These are phyloP conservation scores for Helichrysum umbraculigerum DNA, from an alignment of 129 eudicot genomes.

Conservation along the genomic window DNA sequence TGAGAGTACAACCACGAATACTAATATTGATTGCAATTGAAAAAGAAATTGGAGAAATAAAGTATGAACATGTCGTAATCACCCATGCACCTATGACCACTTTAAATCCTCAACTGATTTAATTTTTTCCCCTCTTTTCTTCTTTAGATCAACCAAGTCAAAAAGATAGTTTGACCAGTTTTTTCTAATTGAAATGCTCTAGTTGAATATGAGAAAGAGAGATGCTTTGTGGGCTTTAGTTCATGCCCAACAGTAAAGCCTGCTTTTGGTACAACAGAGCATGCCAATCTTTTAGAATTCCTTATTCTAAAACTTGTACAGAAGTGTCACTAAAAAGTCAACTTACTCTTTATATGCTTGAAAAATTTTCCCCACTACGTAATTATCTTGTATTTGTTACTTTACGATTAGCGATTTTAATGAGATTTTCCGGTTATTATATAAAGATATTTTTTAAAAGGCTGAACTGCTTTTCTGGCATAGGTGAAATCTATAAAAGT, in stretches of 20 bases:
- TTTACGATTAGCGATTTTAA: conserved; percentile 28
- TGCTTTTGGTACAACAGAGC: conserved; percentile 29
- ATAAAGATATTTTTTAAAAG: conserved; percentile 34
- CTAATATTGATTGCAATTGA: conserved; percentile 18
- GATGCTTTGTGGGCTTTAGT: conserved; percentile 29
- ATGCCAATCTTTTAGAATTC: conserved; percentile 34
- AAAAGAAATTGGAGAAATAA: conserved; percentile 23
- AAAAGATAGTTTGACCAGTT: conserved; percentile 32
- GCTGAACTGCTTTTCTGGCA: conserved; percentile 36
- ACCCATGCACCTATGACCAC: conserved; percentile 31
- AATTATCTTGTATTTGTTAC: conserved; percentile 32
- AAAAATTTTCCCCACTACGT: conserved; percentile 11
- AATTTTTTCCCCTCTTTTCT: conserved; percentile 25
- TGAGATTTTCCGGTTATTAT: conserved; percentile 13
- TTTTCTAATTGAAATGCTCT: conserved; percentile 25
- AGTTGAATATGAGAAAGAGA: conserved; percentile 12
- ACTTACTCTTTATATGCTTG: conserved; percentile 26
- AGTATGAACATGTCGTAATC: conserved; percentile 23
- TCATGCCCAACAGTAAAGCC: conserved; percentile 22
- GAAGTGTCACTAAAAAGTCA: conserved; percentile 37
- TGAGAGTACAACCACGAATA: conserved; percentile 1
- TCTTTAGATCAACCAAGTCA: conserved; percentile 34
- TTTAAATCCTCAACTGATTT: conserved; percentile 27
- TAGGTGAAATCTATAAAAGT: conserved; percentile 39
- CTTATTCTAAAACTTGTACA: conserved; percentile 31